Evolutionary conservation across 139 green algal genomes (phyloP), one percentile per base, ranked within the genome.

Genomic region (Micractinium sp.): DNA sequence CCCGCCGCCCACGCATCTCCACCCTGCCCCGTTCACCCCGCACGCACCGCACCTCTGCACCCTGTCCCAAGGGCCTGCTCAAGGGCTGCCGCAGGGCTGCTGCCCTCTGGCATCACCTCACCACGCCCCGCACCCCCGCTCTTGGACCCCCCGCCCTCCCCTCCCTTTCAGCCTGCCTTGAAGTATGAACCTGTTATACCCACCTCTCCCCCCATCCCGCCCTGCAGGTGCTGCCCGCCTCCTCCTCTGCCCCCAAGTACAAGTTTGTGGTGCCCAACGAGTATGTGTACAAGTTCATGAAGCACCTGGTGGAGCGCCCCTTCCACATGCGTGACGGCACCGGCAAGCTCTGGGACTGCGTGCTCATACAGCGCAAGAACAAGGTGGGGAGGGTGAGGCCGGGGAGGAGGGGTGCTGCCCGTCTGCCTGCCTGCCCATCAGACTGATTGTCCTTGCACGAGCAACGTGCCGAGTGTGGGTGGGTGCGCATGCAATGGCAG

Each of bases 181-280:
- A n/a, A n/a, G n/a, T 66, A 23, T 66, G 5, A 9, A 75, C 67
- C 18, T 2, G n/a, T 31, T 1, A 4, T 81, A 31, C 83, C 67
- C 18, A 33, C 27, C 25, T 36, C 33, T 36, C 18, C 63, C 41
- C 82, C 47, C 47, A 5, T 56, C 47, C 27, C 61, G n/a, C 71
- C 19, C 31, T 27, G 84, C 91, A 93, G 91, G 90, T 89, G 63
- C 73, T 92, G 33, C 89, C 89, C 0, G 80, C 85, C 31, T 88
- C 71, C 56, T 88, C 71, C 77, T 69, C 66, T 16, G 85, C 85
- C 12, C 91, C 91, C 78, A 92, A 89, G 41, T 93, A 88, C 67
- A 93, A 93, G 89, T 87, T 93, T 47, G 90, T 91, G 38, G 80
- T 93, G 41, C 91, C 91, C 33, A 92, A 88, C 56, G 91, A 93